Percentiles rank a stretch among this genome's conserved stretches.
Evolutionary conservation across 768 basidiomycete species (phyloP).

Genomic region (Amylocystis lapponica): DNA sequence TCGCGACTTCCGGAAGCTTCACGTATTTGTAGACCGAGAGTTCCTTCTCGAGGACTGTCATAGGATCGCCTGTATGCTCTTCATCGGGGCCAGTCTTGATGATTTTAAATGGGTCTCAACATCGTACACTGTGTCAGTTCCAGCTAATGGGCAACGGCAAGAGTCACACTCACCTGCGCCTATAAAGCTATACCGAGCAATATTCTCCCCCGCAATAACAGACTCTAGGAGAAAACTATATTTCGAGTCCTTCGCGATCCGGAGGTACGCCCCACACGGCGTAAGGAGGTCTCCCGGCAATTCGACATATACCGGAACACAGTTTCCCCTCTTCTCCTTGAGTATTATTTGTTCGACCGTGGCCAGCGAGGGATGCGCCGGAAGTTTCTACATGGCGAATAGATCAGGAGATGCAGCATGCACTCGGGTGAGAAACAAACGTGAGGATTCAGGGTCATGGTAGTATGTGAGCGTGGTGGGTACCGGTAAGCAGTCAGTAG

Average conservation of each 20-base stretch:
- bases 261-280: conserved; percentile 94
- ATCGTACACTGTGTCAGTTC: neutral
- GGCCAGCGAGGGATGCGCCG: conserved; percentile 66
- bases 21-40: conserved; percentile 84
- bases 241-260: conserved; percentile 85
- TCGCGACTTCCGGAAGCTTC: conserved; percentile 85
- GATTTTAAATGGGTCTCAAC: conserved; percentile 85
- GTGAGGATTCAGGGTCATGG: neutral
- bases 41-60: conserved; percentile 78
- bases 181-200: conserved; percentile 94
- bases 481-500: no score
- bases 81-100: conserved; percentile 84
- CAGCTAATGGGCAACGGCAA: neutral
- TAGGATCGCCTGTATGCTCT: conserved; percentile 82
- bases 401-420: neutral
- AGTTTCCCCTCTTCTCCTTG: conserved; percentile 82
- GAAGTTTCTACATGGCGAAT: conserved; percentile 46
- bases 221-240: conserved; percentile 96
- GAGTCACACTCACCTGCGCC: conserved; percentile 66
- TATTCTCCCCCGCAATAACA: conserved; percentile 82
- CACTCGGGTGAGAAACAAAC: neutral
- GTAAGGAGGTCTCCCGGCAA: conserved; percentile 95
- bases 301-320: conserved; percentile 88
- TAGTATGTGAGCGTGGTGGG: no score
- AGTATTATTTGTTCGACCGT: conserved; percentile 72